Evolutionary conservation across 2,329 filamentous ascomycete species (phyloP).

Genomic region (Colletotrichum brevisporum): DNA sequence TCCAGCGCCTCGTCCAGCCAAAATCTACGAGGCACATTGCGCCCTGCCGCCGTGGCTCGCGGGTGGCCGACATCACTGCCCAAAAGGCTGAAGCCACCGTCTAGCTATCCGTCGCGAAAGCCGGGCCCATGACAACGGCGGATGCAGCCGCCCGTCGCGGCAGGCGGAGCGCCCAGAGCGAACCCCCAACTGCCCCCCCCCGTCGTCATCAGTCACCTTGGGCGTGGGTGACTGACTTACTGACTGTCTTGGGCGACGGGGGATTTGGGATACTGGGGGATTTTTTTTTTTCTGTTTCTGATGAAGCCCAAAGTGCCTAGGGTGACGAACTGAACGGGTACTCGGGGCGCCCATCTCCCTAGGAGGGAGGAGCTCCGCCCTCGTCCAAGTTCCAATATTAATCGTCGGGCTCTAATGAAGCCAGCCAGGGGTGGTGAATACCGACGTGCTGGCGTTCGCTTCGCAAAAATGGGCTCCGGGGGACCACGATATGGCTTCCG

Average conservation of each 20-base stretch:
- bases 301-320: conserved; percentile 8
- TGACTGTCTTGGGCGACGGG: background rate
- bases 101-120: background rate
- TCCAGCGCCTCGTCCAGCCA: conserved; percentile 15
- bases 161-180: conserved; percentile 8
- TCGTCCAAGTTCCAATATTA: conserved; percentile 10
- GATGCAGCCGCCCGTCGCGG: conserved; percentile 17
- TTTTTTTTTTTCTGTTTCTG: background rate
- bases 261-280: background rate
- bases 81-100: conserved; percentile 19
- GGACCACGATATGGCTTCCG: conserved; percentile 33
- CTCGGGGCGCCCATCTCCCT: background rate
- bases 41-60: conserved; percentile 1
- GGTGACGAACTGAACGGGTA: conserved; percentile 6
- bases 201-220: conserved; percentile 7
- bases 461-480: conserved; percentile 26
- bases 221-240: conserved; percentile 1
- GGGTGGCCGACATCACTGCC: conserved; percentile 14
- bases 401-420: conserved; percentile 19
- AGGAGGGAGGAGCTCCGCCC: conserved; percentile 3
- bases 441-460: conserved; percentile 21
- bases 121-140: conserved; percentile 5
- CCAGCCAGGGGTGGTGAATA: conserved; percentile 2
- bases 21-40: conserved; percentile 10
- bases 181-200: background rate